Percentiles rank a stretch among this genome's conserved stretches.
Evolutionary conservation across 1,284 basidiomycete genomes (phyloP).

Genomic region (Fomitopsis schrenkii): DNA sequence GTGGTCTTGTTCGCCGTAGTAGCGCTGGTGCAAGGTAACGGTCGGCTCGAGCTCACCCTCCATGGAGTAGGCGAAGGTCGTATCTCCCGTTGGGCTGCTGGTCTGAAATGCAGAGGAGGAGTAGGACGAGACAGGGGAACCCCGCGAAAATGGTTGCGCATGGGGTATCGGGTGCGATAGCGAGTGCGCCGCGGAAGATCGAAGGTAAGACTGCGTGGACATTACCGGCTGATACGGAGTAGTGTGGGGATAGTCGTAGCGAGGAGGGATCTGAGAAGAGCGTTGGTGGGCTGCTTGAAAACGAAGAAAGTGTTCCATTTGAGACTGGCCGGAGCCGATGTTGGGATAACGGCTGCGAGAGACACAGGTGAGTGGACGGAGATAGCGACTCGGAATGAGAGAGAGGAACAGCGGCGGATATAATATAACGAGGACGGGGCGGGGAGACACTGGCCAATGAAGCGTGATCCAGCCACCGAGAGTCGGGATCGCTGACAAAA

Average conservation of each 20-base stretch:
- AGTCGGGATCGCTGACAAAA: not conserved
- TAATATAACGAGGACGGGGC: slow-evolving; percentile 3
- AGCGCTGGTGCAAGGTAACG: slow-evolving; percentile 4
- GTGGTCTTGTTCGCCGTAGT: slow-evolving; percentile 6
- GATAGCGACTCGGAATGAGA: not conserved
- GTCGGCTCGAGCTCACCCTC: slow-evolving; percentile 11
- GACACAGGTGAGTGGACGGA: slow-evolving; percentile 2
- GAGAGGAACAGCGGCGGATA: slow-evolving; percentile 2
- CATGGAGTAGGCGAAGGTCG: slow-evolving; percentile 12
- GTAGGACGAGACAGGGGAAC: slow-evolving; percentile 14
- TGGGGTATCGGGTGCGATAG: slow-evolving; percentile 5
- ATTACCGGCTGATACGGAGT: slow-evolving; percentile 14
- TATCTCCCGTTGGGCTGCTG: slow-evolving; percentile 11
- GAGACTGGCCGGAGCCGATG: slow-evolving; percentile 7
- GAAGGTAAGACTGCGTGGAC: slow-evolving; percentile 19
- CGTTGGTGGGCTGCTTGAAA: slow-evolving; percentile 13
- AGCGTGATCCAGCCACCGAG: slow-evolving; percentile 2
- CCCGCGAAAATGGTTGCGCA: slow-evolving; percentile 12
- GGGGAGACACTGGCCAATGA: slow-evolving; percentile 1
- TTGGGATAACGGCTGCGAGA: slow-evolving; percentile 4
- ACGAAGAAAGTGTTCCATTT: slow-evolving; percentile 19
- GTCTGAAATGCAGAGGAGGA: slow-evolving; percentile 10
- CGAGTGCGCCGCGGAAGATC: slow-evolving; percentile 21
- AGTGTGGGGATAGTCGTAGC: slow-evolving; percentile 14
- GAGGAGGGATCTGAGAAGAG: slow-evolving; percentile 9